Conservation (phyloP, 1,284 basidiomycete genomes). For the Inonotus hispidus region DNA sequence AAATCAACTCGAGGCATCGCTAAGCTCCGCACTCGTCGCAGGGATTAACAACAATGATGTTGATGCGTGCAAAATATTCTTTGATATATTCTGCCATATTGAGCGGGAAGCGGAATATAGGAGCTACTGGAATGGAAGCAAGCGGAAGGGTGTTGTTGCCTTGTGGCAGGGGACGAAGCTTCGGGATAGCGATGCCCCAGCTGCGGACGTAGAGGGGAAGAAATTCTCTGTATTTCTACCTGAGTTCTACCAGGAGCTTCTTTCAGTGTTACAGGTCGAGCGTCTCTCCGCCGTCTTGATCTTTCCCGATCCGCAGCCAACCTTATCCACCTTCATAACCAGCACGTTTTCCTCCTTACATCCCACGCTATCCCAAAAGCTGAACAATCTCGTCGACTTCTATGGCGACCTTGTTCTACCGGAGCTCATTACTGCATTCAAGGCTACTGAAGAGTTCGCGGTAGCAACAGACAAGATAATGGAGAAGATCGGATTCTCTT, state of each 20-base stretch:
- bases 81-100: conserved; percentile 83
- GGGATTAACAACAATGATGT: conserved; percentile 76
- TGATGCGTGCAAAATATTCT: conserved; percentile 69
- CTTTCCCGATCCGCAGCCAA: conserved; percentile 71
- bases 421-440: conserved; percentile 66
- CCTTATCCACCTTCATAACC: conserved; percentile 76
- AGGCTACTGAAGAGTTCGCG: conserved; percentile 78
- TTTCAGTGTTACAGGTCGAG: conserved; percentile 64
- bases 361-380: conserved; percentile 74
- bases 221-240: conserved; percentile 64
- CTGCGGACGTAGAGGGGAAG: conserved; percentile 24
- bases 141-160: conserved; percentile 57
- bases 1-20: conserved; percentile 87
- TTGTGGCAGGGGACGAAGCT: conserved; percentile 62
- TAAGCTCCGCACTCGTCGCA: conserved; percentile 80
- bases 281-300: conserved; percentile 72
- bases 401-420: conserved; percentile 59
- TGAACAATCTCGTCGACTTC: conserved; percentile 60
- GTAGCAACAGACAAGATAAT: conserved; percentile 64
- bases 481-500: conserved; percentile 60
- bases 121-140: conserved; percentile 87
- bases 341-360: conserved; percentile 71
- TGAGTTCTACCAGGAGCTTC: conserved; percentile 67
- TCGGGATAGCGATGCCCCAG: conserved; percentile 40
- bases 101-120: conserved; percentile 87